Evolutionary conservation across 371 early-diverging fungal species (phyloP).

Genomic region (Mortierella sp.): DNA sequence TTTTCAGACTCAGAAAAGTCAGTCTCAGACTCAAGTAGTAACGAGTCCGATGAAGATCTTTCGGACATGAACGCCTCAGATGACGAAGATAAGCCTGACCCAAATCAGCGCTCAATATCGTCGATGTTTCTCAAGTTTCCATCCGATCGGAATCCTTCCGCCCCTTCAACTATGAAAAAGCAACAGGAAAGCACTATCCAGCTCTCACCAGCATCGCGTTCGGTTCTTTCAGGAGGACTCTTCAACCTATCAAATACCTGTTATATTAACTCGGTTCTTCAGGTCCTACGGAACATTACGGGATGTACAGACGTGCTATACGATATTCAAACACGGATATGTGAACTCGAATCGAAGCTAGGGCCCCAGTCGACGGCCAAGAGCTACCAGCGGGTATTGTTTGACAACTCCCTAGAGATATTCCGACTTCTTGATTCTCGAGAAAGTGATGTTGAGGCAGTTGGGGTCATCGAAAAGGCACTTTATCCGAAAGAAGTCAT

Average conservation of each 20-base stretch:
- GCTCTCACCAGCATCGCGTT: constrained; percentile 14
- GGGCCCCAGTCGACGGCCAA: constrained; percentile 7
- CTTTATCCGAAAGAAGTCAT: constrained; percentile 29
- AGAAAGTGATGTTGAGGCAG: background rate
- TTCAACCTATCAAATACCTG: constrained; percentile 40
- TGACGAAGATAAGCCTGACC: constrained; percentile 19
- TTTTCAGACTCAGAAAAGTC: constrained; percentile 28
- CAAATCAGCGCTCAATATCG: constrained; percentile 33
- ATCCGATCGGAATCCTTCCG: background rate
- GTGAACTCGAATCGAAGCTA: background rate
- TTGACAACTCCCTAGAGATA: constrained; percentile 17
- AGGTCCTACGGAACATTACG: constrained; percentile 22
- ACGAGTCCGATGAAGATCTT: constrained; percentile 21
- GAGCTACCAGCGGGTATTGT: constrained; percentile 18
- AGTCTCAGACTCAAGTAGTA: constrained; percentile 11
- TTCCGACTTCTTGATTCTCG: constrained; percentile 16
- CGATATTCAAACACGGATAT: constrained; percentile 20
- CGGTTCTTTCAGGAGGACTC: constrained; percentile 36
- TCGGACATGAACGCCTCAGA: constrained; percentile 8
- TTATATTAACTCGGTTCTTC: constrained; percentile 46
- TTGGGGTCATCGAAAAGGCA: background rate
- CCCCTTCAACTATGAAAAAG: constrained; percentile 4
- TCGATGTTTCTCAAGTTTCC: constrained; percentile 25
- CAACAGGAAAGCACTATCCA: background rate
- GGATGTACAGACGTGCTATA: constrained; percentile 21